Evolutionary conservation across 2,329 filamentous ascomycete species (phyloP).

Genomic region (Zymoseptoria passerinii): DNA sequence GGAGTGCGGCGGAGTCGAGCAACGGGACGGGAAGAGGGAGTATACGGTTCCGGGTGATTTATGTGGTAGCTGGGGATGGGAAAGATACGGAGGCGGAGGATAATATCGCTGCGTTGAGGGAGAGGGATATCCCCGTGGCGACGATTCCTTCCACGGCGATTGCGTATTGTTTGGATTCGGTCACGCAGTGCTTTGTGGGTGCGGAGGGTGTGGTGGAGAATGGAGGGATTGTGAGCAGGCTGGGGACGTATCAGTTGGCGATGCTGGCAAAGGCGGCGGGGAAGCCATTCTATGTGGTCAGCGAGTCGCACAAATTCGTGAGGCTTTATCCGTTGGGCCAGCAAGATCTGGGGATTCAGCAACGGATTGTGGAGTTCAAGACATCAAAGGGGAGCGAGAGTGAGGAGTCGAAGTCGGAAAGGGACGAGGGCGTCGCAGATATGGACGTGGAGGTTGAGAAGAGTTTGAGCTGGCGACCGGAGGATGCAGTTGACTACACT

Average conservation of each 20-base stretch:
- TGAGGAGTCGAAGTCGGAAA: conserved; percentile 3
- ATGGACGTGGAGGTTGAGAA: conserved; percentile 19
- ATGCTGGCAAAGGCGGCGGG: conserved; percentile 64
- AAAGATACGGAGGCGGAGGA: conserved; percentile 55
- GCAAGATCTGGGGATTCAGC: conserved; percentile 70
- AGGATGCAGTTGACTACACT: conserved; percentile 55
- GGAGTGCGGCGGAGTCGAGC: conserved; percentile 60
- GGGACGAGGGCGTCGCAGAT: conserved; percentile 25
- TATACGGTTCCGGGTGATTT: conserved; percentile 75
- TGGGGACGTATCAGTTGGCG: conserved; percentile 82
- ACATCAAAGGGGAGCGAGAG: conserved; percentile 36
- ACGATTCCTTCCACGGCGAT: conserved; percentile 68
- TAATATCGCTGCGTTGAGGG: conserved; percentile 63
- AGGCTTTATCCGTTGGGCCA: conserved; percentile 76
- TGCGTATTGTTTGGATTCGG: conserved; percentile 68
- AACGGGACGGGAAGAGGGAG: conserved; percentile 42
- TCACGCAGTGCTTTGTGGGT: conserved; percentile 60
- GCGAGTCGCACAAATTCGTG: conserved; percentile 82
- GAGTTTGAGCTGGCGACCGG: conserved; percentile 21
- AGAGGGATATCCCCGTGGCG: conserved; percentile 71
- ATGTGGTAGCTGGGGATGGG: conserved; percentile 39
- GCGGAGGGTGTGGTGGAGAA: conserved; percentile 87
- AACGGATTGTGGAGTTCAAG: conserved; percentile 67
- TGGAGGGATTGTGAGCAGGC: conserved; percentile 79
- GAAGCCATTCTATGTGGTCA: conserved; percentile 77